Conservation (phyloP, 768 basidiomycete species). For the Suillus brevipes region DNA sequence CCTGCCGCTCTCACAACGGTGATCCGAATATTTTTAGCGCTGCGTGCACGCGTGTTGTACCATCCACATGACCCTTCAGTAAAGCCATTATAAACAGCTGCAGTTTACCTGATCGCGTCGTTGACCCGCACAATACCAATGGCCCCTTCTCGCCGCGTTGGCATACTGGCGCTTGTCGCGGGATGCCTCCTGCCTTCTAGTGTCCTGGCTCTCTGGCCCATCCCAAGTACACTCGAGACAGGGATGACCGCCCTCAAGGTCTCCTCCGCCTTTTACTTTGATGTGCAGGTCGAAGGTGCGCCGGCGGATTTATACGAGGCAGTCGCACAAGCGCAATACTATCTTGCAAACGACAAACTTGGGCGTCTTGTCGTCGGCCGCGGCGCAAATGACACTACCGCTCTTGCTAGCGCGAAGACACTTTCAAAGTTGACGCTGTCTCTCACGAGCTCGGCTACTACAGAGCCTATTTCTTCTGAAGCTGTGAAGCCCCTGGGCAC, state of each 20-base stretch:
- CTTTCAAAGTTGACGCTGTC: conserved; percentile 31
- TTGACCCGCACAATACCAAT: conserved; percentile 4
- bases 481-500: conserved; percentile 34
- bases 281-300: conserved; percentile 22
- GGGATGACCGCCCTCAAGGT: conserved; percentile 30
- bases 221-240: conserved; percentile 26
- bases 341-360: conserved; percentile 38
- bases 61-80: background rate
- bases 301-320: conserved; percentile 38
- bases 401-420: conserved; percentile 25
- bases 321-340: conserved; percentile 28
- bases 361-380: conserved; percentile 43
- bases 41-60: background rate
- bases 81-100: conserved; percentile 1
- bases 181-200: conserved; percentile 5
- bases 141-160: conserved; percentile 10
- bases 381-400: conserved; percentile 31
- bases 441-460: conserved; percentile 19
- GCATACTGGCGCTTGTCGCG: conserved; percentile 14
- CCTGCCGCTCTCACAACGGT: conserved; percentile 9
- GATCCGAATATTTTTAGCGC: conserved; percentile 3
- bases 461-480: conserved; percentile 36
- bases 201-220: conserved; percentile 33
- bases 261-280: conserved; percentile 27
- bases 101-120: background rate